Conservation (phyloP, 306 rosid species). For the Quercus berberidifolia region DNA sequence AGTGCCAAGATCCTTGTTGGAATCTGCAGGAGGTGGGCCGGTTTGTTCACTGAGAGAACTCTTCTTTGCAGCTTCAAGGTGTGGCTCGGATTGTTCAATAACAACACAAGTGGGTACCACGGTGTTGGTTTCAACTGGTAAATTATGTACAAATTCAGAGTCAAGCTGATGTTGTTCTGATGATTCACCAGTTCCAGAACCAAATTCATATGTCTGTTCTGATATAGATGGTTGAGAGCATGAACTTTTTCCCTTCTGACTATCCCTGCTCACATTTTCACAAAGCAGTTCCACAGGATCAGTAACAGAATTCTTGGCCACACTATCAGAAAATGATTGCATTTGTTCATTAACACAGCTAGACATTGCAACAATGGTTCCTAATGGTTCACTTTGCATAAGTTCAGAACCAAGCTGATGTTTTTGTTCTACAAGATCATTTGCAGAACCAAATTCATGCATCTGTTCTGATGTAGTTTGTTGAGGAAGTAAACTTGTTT, state of each 20-base stretch:
- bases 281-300: conserved; percentile 2
- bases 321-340: conserved; percentile 23
- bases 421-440: neutral
- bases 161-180: neutral
- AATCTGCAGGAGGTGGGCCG: conserved; percentile 17
- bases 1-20: conserved; percentile 15
- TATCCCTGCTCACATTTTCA: neutral
- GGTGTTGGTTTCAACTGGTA: neutral
- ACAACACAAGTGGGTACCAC: neutral
- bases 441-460: neutral
- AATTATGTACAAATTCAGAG: conserved; percentile 16
- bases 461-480: neutral
- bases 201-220: conserved; percentile 14
- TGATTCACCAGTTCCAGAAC: neutral
- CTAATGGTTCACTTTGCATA: conserved; percentile 3
- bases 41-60: neutral
- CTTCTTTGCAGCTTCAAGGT: conserved; percentile 20
- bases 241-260: conserved; percentile 10
- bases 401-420: neutral
- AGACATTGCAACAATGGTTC: conserved; percentile 10
- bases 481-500: neutral
- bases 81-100: neutral
- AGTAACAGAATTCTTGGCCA: conserved; percentile 8
- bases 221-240: neutral
- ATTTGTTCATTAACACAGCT: conserved; percentile 10